Evolutionary conservation across 805 yeast genomes (phyloP).

Genomic region (Yarrowia alimentaria): DNA sequence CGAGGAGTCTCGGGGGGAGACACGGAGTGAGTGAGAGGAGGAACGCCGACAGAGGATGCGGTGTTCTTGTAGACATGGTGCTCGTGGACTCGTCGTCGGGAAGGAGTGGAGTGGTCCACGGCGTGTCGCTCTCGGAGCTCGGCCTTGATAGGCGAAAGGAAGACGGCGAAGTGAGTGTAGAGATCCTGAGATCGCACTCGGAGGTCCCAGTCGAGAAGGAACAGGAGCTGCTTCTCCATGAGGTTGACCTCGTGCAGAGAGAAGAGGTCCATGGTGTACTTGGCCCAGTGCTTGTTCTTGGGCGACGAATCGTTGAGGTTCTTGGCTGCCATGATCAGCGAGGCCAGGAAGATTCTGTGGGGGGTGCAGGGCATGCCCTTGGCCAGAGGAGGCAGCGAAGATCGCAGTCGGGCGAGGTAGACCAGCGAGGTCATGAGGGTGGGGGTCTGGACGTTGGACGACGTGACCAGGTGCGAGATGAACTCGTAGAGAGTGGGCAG

Average conservation of each 20-base stretch:
- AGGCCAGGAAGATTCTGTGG: slow-evolving; percentile 87
- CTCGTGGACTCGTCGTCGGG: slow-evolving; percentile 11
- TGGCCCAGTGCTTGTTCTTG: slow-evolving; percentile 93
- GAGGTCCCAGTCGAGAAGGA: slow-evolving; percentile 82
- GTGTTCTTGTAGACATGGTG: slow-evolving; percentile 5
- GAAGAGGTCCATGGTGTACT: slow-evolving; percentile 83
- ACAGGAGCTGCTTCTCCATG: slow-evolving; percentile 84
- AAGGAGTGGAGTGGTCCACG: slow-evolving; percentile 16
- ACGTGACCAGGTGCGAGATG: slow-evolving; percentile 67
- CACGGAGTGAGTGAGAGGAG: slow-evolving; percentile 5
- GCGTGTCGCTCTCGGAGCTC: slow-evolving; percentile 40
- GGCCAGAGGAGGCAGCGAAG: slow-evolving; percentile 79
- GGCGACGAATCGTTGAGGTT: slow-evolving; percentile 92
- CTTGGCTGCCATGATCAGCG: slow-evolving; percentile 89
- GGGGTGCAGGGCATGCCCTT: slow-evolving; percentile 86
- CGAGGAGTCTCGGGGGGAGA: slow-evolving; percentile 25
- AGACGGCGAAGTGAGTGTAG: slow-evolving; percentile 65
- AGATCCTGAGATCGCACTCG: slow-evolving; percentile 69
- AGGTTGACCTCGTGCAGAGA: slow-evolving; percentile 77
- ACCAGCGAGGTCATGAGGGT: slow-evolving; percentile 91
- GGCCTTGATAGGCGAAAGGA: slow-evolving; percentile 69
- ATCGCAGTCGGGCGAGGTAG: slow-evolving; percentile 73
- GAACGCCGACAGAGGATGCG: background rate
- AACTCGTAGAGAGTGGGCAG: slow-evolving; percentile 46
- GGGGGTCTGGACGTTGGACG: slow-evolving; percentile 91